Evolutionary conservation across 2,329 filamentous ascomycete genomes (phyloP), one percentile per base, ranked within the genome.

Genomic region (Alternaria incomplexa): DNA sequence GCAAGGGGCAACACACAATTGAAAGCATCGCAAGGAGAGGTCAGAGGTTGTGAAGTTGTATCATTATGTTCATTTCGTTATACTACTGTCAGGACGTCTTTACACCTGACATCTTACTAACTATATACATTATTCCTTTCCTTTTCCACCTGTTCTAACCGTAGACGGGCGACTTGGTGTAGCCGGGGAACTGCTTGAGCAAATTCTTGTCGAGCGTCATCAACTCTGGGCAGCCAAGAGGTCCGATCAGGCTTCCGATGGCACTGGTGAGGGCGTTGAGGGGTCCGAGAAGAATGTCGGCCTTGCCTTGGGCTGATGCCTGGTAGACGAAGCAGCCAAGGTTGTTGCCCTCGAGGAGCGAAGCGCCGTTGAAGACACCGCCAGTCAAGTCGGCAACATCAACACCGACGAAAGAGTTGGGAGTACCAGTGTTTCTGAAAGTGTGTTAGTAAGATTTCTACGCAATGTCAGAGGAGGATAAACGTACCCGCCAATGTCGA

Each of bases 391-490:
- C 65, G 3, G 47, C 48, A 3, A 72, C 48, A 23, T 72, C 62
- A 15, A 70, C 61, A 23, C 67, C 68, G 17, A 65, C 62, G 40
- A 74, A 74, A 9, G 71, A 70, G 60, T 72, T 66, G 36, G 65
- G 63, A 23, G 57, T 71, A 22, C 72, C 72, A 6, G 62, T 68
- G 56, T 74, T 73, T 9, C 71, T 69, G 22, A 10, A 52, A 12
- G 11, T 6, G 13, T 40, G 30, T 50, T 23, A 50, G 45, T 11
- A 26, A 5, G 13, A 3, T 13, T 9, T 8, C 2, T 47, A 20
- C 3, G 9, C 3, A 47, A 23, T 4, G 1, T 10, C 1, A 25
- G 23, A 36, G 9, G 30, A 44, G 11, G 13, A 43, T 40, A 6
- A 32, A 56, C 66, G 25, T 61, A 67, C 65, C 68, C 71, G 36